Base-by-base conservation (phyloP, 2,329 filamentous ascomycete species). In the Colletotrichum orbiculare region DNA sequence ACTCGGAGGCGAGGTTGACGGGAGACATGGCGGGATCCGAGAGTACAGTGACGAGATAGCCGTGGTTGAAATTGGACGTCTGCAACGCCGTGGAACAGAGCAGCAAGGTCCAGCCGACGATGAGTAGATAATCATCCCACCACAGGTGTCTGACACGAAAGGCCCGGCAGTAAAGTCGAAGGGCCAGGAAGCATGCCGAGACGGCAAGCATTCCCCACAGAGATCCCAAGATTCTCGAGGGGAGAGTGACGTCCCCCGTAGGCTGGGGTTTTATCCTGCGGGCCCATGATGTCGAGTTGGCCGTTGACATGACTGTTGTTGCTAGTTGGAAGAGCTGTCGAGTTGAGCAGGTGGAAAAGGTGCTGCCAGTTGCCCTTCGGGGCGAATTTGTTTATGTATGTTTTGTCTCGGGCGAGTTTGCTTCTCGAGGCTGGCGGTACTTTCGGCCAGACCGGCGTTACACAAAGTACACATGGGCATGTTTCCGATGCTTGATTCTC, bases 111-210 rank as follows among this genome's bases (percentile, higher is more conserved):
- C 69, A 71, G 2, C 66, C 62, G 9, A 64, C 38, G 33, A 66
- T 54, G 12, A 72, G 59, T 25, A 70, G 41, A 43, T 65, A 68
- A 65, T 71, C 70, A 50, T 72, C 69, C 66, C 67, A 69, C 66
- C 69, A 69, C 9, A 71, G 53, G 10, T 42, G 37, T 15, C 63
- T 41, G 7, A 54, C 48, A 15, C 63, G 56, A 34, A 50, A 57
- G 1, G 62, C 15, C 41, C 68, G 69, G 61, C 66, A 70, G 38
- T 70, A 72, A 6, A 72, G 38, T 33, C 70, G 61, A 6, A 69
- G 60, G 25, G 42, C 49, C 3, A 72, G 45, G 42, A 68, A 66
- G 6, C 43, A 4, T 1, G 54, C 52, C 12, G 55, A 54, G 7
- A 61, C 17, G 12, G 47, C 38, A 8, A 60, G 48, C 60, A 67